A percentile compares a stretch with the other conserved stretches of the same genome.
Conservation (phyloP, 352 stramenopile genomes). For the Thraustochytrium striatum region DNA sequence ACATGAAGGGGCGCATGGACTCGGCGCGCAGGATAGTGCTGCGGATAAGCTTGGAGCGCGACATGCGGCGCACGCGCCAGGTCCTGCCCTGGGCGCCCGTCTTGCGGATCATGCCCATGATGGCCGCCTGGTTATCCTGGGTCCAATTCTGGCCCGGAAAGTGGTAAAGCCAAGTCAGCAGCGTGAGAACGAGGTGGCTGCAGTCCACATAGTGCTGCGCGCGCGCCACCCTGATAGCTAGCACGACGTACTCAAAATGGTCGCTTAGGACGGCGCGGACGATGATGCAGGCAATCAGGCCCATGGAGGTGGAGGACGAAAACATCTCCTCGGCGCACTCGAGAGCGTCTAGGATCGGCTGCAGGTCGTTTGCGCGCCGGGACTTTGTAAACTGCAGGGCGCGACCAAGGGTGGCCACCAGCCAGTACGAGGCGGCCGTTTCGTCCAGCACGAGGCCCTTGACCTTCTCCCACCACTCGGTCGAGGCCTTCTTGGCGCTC, state of each 20-base stretch:
- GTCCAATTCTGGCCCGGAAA: neutral
- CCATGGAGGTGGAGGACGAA: neutral
- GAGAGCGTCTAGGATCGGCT: slow-evolving; percentile 5
- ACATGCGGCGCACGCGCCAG: neutral
- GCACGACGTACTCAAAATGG: neutral
- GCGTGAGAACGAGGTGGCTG: neutral
- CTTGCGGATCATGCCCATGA: slow-evolving; percentile 5
- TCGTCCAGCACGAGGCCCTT: too few relatives aligned
- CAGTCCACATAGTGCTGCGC: slow-evolving; percentile 3
- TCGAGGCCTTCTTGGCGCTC: too few relatives aligned
- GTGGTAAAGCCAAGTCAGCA: slow-evolving; percentile 33
- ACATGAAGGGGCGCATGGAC: slow-evolving; percentile 9
- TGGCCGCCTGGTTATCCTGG: neutral
- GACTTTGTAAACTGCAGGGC: too few relatives aligned
- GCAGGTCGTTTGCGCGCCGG: too few relatives aligned
- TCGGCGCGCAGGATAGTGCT: slow-evolving; percentile 5
- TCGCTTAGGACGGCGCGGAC: neutral
- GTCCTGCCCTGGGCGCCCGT: too few relatives aligned
- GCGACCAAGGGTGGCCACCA: too few relatives aligned
- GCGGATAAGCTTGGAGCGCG: slow-evolving; percentile 18
- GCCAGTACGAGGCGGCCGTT: too few relatives aligned
- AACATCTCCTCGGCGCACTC: slow-evolving; percentile 42
- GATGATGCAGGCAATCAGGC: neutral
- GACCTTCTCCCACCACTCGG: too few relatives aligned
- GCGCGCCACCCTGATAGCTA: neutral